Evolutionary conservation across 352 stramenopile genomes (phyloP).

Genomic region (Heterotrichella gracilis): DNA sequence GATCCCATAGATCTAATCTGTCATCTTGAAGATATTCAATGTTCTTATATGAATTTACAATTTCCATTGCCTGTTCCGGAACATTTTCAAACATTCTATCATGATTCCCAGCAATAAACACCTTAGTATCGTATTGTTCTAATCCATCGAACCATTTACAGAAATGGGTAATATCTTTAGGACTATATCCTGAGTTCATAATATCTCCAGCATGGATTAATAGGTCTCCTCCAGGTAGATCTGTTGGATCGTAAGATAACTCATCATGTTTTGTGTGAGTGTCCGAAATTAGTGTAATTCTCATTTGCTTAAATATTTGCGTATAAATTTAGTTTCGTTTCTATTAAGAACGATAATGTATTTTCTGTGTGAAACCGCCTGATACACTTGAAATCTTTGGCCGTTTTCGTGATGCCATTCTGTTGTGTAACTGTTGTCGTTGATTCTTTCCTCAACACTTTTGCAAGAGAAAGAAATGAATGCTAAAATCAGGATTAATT

Average conservation of each 20-base stretch:
- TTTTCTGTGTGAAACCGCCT: too few relatives aligned
- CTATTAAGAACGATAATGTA: too few relatives aligned
- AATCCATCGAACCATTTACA: conserved; percentile 9
- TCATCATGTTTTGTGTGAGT: conserved; percentile 7
- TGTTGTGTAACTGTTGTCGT: too few relatives aligned
- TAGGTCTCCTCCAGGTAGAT: conserved; percentile 10
- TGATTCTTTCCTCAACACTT: too few relatives aligned
- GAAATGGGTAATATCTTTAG: not conserved
- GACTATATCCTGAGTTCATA: conserved; percentile 11
- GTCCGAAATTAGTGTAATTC: conserved; percentile 11
- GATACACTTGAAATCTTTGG: too few relatives aligned
- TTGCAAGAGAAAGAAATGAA: too few relatives aligned
- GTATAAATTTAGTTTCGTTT: too few relatives aligned
- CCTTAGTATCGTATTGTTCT: not conserved
- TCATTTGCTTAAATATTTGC: too few relatives aligned
- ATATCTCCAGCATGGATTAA: conserved; percentile 10
- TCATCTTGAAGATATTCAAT: conserved; percentile 12
- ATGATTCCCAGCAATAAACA: conserved; percentile 11
- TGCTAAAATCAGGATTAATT: too few relatives aligned
- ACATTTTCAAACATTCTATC: conserved; percentile 12
- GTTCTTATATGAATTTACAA: not conserved
- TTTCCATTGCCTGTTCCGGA: not conserved
- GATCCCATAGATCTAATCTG: conserved; percentile 2
- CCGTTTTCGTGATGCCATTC: too few relatives aligned
- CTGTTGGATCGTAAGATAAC: not conserved